Evolutionary conservation across 1,139 yeast species (phyloP).

Genomic region (Saccharomycopsis hybrid): DNA sequence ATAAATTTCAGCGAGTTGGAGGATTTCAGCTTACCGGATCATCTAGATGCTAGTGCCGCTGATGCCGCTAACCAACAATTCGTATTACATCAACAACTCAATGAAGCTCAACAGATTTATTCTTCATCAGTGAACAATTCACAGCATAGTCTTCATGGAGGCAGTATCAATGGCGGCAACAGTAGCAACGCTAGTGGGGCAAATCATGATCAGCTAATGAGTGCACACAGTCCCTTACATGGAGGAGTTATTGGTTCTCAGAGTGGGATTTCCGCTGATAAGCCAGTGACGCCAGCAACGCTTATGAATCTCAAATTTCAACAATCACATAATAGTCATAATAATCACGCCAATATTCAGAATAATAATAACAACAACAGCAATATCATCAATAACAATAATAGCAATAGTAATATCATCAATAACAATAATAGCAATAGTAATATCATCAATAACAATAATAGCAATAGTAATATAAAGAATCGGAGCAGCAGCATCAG

Average conservation of each 20-base stretch:
- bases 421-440: too few relatives aligned
- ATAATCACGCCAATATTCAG: slow-evolving; percentile 25
- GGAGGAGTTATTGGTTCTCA: too few relatives aligned
- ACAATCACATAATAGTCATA: slow-evolving; percentile 18
- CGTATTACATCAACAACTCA: slow-evolving; percentile 18
- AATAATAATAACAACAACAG: neutral
- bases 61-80: too few relatives aligned
- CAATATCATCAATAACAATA: neutral
- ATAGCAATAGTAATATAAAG: neutral
- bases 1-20: slow-evolving; percentile 12
- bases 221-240: too few relatives aligned
- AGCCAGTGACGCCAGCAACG: slow-evolving; percentile 36
- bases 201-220: too few relatives aligned
- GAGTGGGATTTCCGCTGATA: neutral
- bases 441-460: too few relatives aligned
- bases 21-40: slow-evolving; percentile 14
- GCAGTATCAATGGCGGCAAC: slow-evolving; percentile 16
- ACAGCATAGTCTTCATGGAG: slow-evolving; percentile 22
- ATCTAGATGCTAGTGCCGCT: neutral
- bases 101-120: slow-evolving; percentile 7
- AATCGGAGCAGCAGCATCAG: neutral
- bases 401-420: too few relatives aligned
- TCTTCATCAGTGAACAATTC: slow-evolving; percentile 9
- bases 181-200: slow-evolving; percentile 2
- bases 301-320: slow-evolving; percentile 33